Evolutionary conservation across 129 eudicot species (phyloP).

Genomic region (Logfia minima): DNA sequence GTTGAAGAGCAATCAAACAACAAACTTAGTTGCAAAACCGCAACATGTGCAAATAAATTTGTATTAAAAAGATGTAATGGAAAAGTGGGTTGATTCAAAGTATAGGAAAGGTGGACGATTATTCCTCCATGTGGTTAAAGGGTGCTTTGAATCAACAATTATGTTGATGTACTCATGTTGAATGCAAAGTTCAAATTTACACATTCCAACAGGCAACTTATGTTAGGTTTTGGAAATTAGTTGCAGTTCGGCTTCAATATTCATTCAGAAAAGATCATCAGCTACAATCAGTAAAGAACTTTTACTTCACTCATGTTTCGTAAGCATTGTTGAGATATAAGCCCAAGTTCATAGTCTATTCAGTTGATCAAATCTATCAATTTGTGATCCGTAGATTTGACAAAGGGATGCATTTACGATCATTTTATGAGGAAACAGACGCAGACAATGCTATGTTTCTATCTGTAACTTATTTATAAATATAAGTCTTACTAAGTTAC

Average conservation of each 20-base stretch:
- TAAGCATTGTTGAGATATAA: too few relatives aligned
- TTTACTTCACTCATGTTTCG: too few relatives aligned
- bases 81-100: neutral
- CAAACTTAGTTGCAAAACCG: neutral
- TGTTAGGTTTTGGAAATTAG: neutral
- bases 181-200: neutral
- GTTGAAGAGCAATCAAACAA: neutral
- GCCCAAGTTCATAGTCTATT: too few relatives aligned
- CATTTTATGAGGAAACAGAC: neutral
- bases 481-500: neutral
- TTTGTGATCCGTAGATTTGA: neutral
- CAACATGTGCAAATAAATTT: neutral
- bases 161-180: neutral
- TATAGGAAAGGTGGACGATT: neutral
- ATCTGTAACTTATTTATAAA: neutral
- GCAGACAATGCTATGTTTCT: neutral
- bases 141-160: neutral
- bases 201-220: neutral
- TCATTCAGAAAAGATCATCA: neutral
- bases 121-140: neutral
- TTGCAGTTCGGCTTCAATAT: neutral
- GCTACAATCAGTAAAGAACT: neutral
- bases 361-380: neutral
- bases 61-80: neutral
- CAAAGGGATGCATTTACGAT: neutral